Evolutionary conservation across 768 basidiomycete genomes (phyloP), one percentile per base, ranked within the genome.

Genomic region (Melanogaster broomeanus): DNA sequence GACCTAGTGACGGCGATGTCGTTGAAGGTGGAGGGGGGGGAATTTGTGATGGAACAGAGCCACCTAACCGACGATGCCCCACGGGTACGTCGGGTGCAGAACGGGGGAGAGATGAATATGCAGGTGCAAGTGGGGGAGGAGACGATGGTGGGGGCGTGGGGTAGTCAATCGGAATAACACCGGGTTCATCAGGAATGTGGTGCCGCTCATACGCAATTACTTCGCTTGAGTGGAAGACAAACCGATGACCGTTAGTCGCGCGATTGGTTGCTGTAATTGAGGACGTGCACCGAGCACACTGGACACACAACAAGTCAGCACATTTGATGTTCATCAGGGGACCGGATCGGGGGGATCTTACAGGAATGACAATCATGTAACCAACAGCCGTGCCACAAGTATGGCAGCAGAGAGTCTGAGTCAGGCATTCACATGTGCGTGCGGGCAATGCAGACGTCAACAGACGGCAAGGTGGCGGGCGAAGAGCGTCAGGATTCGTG

Each of bases 351-450:
- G 41, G 11, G 25, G 46, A 49, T 61, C 68, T 65, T 57, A 75
- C 76, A 31, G 88, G 88, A 55, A 81, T 76, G 28, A 90, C 86
- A 52, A 90, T 88, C 83, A 87, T 86, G 65, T 90, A 93, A 27
- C 91, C 91, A 45, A 92, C 79, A 28, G 79, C 70, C 31, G 70
- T 68, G 9, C 91, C 91, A 68, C 91, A 93, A 9, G 82, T 83
- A 61, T 88, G 87, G 63, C 91, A 93, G 61, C 80, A 87, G 19
- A 93, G 75, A 0, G 84, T 85, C 66, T 90, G 88, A 3, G 91
- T 93, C 39, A 93, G 74, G 64, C 90, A 94, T 62, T 90, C 88
- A 68, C 91, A 93, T 9, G 90, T 90, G 37, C 89, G 80, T 42
- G 65, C 56, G 27, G 56, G 57, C 5, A 71, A 63, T 15, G 69